Percentiles rank a stretch among this genome's conserved stretches.
phyloP scores from a whole-genome alignment of 2,329 filamentous ascomycete genomes.

The Simplicillium aogashimaense region DNA sequence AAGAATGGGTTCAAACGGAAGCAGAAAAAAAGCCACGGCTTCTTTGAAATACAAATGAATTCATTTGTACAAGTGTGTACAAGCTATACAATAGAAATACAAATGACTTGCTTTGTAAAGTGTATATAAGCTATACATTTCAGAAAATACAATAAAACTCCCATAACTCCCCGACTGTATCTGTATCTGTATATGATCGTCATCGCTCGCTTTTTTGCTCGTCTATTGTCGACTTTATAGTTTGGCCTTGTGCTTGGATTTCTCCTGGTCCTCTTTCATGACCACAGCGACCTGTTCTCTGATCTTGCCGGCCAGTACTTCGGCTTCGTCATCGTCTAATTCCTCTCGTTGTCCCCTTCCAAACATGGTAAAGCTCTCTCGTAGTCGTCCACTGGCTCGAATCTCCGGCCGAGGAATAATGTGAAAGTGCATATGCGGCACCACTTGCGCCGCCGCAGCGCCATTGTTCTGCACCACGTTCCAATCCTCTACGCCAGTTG shows the following conservation, averaged over 20 bases:
- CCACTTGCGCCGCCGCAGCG: slow-evolving; percentile 79
- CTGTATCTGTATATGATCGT: too few relatives aligned
- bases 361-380: slow-evolving; percentile 74
- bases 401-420: slow-evolving; percentile 76
- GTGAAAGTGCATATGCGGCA: slow-evolving; percentile 91
- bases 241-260: slow-evolving; percentile 20
- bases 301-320: slow-evolving; percentile 44
- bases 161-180: too few relatives aligned
- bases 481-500: slow-evolving; percentile 72
- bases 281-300: slow-evolving; percentile 38
- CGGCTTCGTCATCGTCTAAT: slow-evolving; percentile 66
- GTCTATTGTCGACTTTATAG: too few relatives aligned
- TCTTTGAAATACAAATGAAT: too few relatives aligned
- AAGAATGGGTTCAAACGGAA: background rate
- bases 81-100: too few relatives aligned
- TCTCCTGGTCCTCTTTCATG: slow-evolving; percentile 28
- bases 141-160: too few relatives aligned
- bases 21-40: too few relatives aligned
- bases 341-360: slow-evolving; percentile 63
- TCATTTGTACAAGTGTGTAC: too few relatives aligned
- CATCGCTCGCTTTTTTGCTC: too few relatives aligned
- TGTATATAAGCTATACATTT: too few relatives aligned
- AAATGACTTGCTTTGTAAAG: too few relatives aligned
- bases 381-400: slow-evolving; percentile 38
- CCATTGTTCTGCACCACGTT: slow-evolving; percentile 98